These are phyloP conservation scores for Cucurbita argyrosperma DNA, from an alignment of 306 rosid genomes.

Conservation along the genomic window DNA sequence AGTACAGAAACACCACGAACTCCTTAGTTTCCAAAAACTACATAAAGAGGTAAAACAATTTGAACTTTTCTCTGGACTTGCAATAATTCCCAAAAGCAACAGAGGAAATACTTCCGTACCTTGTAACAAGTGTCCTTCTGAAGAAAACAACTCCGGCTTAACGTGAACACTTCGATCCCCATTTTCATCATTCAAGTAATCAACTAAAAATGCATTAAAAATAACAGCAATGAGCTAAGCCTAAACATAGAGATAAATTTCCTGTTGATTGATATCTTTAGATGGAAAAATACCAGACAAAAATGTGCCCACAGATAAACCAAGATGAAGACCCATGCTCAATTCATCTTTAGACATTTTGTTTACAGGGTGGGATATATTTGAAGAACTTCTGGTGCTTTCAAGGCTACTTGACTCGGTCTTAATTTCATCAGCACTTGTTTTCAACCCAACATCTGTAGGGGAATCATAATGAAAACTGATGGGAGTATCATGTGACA, in stretches of 20 bases:
- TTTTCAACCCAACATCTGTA: conserved; percentile 20
- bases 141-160: conserved; percentile 18
- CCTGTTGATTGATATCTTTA: background rate
- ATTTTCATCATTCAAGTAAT: conserved; percentile 18
- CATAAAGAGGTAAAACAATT: conserved; percentile 3
- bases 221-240: conserved; percentile 12
- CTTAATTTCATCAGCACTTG: conserved; percentile 21
- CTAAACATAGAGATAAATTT: background rate
- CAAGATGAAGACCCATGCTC: conserved; percentile 56
- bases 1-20: background rate
- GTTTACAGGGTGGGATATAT: conserved; percentile 24
- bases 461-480: conserved; percentile 34
- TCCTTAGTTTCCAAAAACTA: background rate
- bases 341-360: conserved; percentile 35
- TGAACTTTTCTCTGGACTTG: conserved; percentile 7
- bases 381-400: conserved; percentile 13
- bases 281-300: conserved; percentile 38
- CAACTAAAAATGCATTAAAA: conserved; percentile 35
- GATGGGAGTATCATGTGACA: conserved; percentile 28
- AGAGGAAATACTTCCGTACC: conserved; percentile 27
- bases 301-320: conserved; percentile 54
- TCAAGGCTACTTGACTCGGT: conserved; percentile 24
- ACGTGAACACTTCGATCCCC: conserved; percentile 30
- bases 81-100: conserved; percentile 1
- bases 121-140: conserved; percentile 15